A percentile compares a stretch with the other conserved stretches of the same genome.
phyloP scores from a whole-genome alignment of 768 basidiomycete genomes.

The Pleurotus platypus region DNA sequence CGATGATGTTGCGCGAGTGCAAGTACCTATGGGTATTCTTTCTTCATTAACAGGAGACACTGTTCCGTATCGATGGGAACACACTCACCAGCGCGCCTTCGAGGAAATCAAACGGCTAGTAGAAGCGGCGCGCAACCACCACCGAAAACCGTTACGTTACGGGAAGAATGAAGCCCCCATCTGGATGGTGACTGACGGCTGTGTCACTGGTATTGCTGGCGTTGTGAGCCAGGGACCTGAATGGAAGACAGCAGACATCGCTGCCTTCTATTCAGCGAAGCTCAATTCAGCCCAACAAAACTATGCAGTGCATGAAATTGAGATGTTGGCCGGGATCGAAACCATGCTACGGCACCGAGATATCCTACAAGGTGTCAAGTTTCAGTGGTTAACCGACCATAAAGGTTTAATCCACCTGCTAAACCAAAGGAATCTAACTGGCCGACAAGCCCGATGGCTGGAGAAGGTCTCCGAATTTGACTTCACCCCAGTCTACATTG shows the following conservation, averaged over 20 bases:
- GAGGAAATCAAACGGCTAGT: constrained; percentile 20
- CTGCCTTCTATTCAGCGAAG: constrained; percentile 19
- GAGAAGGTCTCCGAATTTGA: constrained; percentile 13
- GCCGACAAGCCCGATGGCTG: background rate
- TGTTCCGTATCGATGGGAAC: constrained; percentile 10
- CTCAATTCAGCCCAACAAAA: constrained; percentile 10
- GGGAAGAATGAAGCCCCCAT: constrained; percentile 5
- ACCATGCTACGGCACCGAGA: constrained; percentile 9
- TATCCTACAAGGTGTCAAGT: constrained; percentile 8
- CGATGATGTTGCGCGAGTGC: too few species aligned
- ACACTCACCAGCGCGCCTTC: constrained; percentile 17
- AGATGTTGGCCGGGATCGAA: constrained; percentile 11
- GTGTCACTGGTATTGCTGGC: constrained; percentile 13
- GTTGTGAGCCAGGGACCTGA: constrained; percentile 9
- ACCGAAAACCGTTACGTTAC: constrained; percentile 12
- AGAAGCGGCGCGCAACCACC: background rate
- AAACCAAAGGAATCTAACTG: too few species aligned
- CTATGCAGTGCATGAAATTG: too few species aligned
- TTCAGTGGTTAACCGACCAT: background rate
- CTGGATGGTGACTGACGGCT: constrained; percentile 17
- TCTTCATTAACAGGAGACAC: constrained; percentile 9
- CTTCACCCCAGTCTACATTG: constrained; percentile 13
- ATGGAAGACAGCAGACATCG: constrained; percentile 21
- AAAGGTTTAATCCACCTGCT: too few species aligned
- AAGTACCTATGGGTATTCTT: constrained; percentile 5